A percentile compares a stretch with the other conserved stretches of the same genome.
Evolutionary conservation across 345 rosid genomes (phyloP).

Genomic region (Camelina hispida): DNA sequence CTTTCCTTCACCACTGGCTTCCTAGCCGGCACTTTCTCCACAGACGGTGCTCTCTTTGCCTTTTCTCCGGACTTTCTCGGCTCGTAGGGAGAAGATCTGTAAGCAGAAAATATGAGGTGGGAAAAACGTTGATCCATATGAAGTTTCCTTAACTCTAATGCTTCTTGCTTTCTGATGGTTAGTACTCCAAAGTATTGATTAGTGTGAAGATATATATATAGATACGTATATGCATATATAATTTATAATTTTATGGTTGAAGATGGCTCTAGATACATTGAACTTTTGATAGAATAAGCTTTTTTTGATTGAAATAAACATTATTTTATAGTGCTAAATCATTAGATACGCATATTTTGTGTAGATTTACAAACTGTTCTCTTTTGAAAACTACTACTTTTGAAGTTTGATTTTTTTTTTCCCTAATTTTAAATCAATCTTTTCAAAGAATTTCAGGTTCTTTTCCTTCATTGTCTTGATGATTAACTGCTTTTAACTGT

Average conservation of each 20-base stretch:
- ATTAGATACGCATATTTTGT: constrained; percentile 38
- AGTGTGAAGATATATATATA: constrained; percentile 23
- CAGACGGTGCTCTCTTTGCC: neutral
- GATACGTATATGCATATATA: no score
- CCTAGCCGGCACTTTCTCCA: constrained; percentile 24
- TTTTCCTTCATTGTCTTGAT: neutral
- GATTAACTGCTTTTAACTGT: constrained; percentile 6
- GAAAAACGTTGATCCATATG: constrained; percentile 31
- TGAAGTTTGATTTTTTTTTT: neutral
- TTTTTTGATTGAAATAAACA: no score
- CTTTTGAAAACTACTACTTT: neutral
- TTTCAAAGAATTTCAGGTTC: neutral
- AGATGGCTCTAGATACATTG: constrained; percentile 38
- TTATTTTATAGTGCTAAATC: constrained; percentile 21
- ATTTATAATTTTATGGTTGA: neutral
- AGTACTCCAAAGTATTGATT: constrained; percentile 19
- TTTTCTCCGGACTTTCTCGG: constrained; percentile 24
- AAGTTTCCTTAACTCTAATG: constrained; percentile 15
- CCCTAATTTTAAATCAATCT: neutral
- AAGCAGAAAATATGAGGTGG: constrained; percentile 23
- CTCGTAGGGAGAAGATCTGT: constrained; percentile 35
- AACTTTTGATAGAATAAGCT: constrained; percentile 30
- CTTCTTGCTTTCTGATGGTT: constrained; percentile 1
- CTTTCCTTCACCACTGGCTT: constrained; percentile 31
- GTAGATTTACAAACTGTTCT: constrained; percentile 15